phyloP scores from a whole-genome alignment of 495 filamentous ascomycete species.

The Aspergillus nanangensis region DNA sequence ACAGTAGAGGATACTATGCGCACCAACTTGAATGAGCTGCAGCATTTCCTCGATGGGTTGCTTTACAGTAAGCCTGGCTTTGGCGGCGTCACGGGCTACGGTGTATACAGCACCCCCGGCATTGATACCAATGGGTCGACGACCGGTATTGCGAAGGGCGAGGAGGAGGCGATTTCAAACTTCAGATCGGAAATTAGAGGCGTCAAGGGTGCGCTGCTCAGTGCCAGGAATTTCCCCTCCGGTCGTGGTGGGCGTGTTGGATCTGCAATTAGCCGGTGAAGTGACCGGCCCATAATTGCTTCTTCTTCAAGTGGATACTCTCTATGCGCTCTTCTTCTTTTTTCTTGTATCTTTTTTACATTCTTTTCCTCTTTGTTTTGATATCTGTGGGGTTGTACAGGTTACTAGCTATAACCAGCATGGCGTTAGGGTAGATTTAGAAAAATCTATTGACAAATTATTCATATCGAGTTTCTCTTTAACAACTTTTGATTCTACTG shows the following conservation, averaged over 20 bases:
- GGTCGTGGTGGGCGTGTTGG: constrained; percentile 30
- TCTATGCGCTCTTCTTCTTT: no score
- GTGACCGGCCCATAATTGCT: no score
- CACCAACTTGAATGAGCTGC: constrained; percentile 40
- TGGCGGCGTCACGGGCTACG: constrained; percentile 27
- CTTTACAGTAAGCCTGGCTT: constrained; percentile 38
- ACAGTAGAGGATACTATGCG: constrained; percentile 41
- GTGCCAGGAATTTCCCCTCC: constrained; percentile 62
- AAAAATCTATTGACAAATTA: no score
- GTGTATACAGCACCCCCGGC: constrained; percentile 24
- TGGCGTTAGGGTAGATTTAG: constrained; percentile 8
- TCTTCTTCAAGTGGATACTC: no score
- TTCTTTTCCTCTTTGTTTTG: no score
- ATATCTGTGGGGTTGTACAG: background rate
- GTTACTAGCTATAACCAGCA: constrained; percentile 3
- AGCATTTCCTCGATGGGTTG: constrained; percentile 49
- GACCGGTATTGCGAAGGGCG: constrained; percentile 41
- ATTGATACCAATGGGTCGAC: constrained; percentile 21
- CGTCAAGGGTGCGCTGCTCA: constrained; percentile 90
- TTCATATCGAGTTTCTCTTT: constrained; percentile 2
- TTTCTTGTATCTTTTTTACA: background rate
- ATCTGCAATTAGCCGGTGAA: constrained; percentile 9
- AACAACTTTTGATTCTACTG: background rate
- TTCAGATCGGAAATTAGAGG: constrained; percentile 82
- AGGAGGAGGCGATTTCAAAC: constrained; percentile 72